These are phyloP conservation scores for Platanthera guangdongensis DNA, from an alignment of 106 monocot species.

Conservation along the genomic window DNA sequence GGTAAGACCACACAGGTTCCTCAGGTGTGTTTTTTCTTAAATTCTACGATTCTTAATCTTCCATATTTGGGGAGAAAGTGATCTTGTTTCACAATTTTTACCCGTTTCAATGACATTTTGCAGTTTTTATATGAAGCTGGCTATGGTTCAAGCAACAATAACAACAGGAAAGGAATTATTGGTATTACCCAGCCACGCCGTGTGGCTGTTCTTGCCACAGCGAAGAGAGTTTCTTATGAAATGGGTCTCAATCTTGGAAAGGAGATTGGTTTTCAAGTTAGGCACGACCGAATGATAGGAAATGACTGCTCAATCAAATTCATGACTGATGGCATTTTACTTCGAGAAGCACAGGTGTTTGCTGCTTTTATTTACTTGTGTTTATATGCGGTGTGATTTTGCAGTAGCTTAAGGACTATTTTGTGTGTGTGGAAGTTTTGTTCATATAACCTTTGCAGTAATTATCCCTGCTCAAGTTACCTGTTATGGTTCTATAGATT, in stretches of 20 bases:
- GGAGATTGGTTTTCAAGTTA: slow-evolving; percentile 95
- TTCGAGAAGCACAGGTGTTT: slow-evolving; percentile 87
- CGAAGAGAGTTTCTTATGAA: slow-evolving; percentile 82
- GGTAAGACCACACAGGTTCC: slow-evolving; percentile 99
- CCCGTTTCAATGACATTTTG: slow-evolving; percentile 2
- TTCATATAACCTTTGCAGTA: neutral
- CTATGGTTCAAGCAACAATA: slow-evolving; percentile 47
- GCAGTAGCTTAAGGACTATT: neutral
- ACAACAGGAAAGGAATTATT: slow-evolving; percentile 65
- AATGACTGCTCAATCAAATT: slow-evolving; percentile 79
- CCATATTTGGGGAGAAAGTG: neutral
- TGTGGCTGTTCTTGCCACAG: slow-evolving; percentile 93
- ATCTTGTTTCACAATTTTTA: neutral
- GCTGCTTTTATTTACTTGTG: neutral
- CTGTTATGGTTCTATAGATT: neutral
- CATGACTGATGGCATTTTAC: slow-evolving; percentile 99
- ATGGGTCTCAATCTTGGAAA: slow-evolving; percentile 65
- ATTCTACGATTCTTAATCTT: neutral
- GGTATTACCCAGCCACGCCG: slow-evolving; percentile 90
- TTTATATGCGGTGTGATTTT: neutral
- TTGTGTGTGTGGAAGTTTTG: neutral
- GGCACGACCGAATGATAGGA: slow-evolving; percentile 86
- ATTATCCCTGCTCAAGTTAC: neutral
- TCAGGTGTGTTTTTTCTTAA: slow-evolving; percentile 40
- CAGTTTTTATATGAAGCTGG: slow-evolving; percentile 99